Base-by-base conservation (phyloP, 108 stramenopile species). In the Cyclostephanos tholiformis region DNA sequence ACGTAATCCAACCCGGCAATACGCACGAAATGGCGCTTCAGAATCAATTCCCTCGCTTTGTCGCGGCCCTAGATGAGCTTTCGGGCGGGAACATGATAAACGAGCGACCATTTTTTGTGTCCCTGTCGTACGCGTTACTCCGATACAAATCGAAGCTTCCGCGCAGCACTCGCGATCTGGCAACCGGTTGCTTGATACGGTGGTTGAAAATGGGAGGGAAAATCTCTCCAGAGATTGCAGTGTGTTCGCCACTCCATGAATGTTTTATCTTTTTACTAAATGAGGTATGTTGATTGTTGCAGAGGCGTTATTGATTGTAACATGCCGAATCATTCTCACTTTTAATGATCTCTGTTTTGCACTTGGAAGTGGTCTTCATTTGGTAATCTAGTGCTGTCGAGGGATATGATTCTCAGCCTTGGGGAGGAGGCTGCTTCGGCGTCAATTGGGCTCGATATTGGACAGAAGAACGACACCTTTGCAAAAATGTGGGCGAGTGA, bases 81-180 rank as follows among this genome's bases (percentile, higher is more conserved):
- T 82, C 84, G 0, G 61, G 63, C 20, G 81, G 84, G 16, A 75
- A 83, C 55, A 75, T 91, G 69, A 77, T 82, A 67, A 69, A 87
- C 36, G 91, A 95, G 36, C 63, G 75, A 4, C 65, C 86, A 0
- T 95, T 95, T 66, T 89, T 91, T 65, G 44, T 70, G 38, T 88
- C 89, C 36, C 79, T 95, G 2, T 72, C 89, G n/a, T 75, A 88
- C 17, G 82, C 88, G 4, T 76, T 95, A 39, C 48, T 92, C 30
- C 65, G 90, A 32, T 87, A 92, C 87, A 92, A 92, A 65, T 48
- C 86, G 7, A 87, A 90, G 43, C 79, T 95, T 36, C 79, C 87
- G 26, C 80, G 85, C 41, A 58, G 85, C 17, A 82, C 77, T 5
- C 82, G 94, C 63, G 94, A 95, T 76, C 66, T 86, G 26, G 84